Base-by-base conservation (phyloP, 805 yeast genomes). In the Saccharomycopsis oosterbeekiorum region DNA sequence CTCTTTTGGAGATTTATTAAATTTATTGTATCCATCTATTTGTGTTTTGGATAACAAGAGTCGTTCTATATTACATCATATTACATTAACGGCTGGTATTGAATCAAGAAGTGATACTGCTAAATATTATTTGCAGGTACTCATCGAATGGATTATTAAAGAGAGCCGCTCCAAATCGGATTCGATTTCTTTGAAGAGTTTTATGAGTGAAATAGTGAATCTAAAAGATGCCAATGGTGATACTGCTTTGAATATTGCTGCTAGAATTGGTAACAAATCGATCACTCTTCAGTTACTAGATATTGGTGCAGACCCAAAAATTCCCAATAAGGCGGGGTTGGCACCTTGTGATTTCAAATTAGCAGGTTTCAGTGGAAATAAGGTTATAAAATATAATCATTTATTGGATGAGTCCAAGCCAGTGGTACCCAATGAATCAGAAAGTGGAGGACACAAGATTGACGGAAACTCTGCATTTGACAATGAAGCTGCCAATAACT, bases 161-260 rank as follows among this genome's bases (percentile, higher is more conserved):
- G 70, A 58, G 67, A 71, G 62, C 42, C 66, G 15, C 63, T 72
- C 55, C 26, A 63, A 81, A 15, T 72, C 76, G 34, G 77, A 80
- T 50, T 74, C 76, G 17, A 72, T 81, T 56, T 75, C 82, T 47
- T 74, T 88, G 29, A 79, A 81, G 11, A 76, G 80, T 68, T 83
- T 86, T 65, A 84, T 86, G 76, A 76, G 80, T 17, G 82, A 84
- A 56, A 81, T 94, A 67, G 85, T 93, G 59, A 93, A 94, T 70
- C 87, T 88, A n/a, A 89, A 86, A 65, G 99, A 94, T 74, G 77
- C 84, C 60, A 92, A 92, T 68, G 99, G 99, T 29, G 97, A 94
- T 70, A 94, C 99, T 0, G 92, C 97, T 56, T 77, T 94, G 63
- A 96, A 92, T 70, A 88, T 94, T 60, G 96, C 96, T 0, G 94